Conservation (phyloP, 2,329 filamentous ascomycete genomes). For the Arachnopeziza araneosa region DNA sequence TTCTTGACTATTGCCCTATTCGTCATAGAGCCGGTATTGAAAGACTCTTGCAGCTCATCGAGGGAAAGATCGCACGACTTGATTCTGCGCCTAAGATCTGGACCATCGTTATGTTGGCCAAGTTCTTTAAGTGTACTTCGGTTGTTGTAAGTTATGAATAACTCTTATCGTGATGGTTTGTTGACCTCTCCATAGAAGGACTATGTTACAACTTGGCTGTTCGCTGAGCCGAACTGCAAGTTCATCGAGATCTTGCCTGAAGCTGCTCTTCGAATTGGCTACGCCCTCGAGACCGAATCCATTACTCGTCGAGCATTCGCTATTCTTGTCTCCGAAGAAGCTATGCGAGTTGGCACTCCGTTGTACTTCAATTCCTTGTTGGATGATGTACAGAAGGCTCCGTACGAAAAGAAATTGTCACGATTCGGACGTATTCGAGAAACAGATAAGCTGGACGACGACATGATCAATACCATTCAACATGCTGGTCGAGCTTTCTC, state of each 20-base stretch:
- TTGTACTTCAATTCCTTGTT: neutral
- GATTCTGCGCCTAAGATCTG: conserved; percentile 63
- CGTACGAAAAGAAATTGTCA: conserved; percentile 13
- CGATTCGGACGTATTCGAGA: conserved; percentile 44
- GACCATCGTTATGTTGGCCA: conserved; percentile 59
- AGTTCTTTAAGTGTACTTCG: conserved; percentile 47
- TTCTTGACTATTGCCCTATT: conserved; percentile 57
- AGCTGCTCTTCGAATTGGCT: conserved; percentile 52
- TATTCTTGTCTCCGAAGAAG: conserved; percentile 58
- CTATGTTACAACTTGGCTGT: conserved; percentile 53
- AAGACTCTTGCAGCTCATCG: conserved; percentile 53
- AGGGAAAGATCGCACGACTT: conserved; percentile 47
- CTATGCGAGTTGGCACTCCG: conserved; percentile 34
- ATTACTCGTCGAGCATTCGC: conserved; percentile 47
- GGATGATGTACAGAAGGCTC: neutral
- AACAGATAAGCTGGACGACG: conserved; percentile 40
- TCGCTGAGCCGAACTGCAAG: conserved; percentile 44
- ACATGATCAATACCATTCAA: conserved; percentile 48
- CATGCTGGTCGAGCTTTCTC: conserved; percentile 51
- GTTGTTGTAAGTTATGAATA: conserved; percentile 35
- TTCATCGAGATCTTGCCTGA: conserved; percentile 63
- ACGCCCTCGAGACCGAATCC: conserved; percentile 37
- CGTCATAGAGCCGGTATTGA: conserved; percentile 61
- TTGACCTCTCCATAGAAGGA: conserved; percentile 30
- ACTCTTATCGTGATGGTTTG: neutral